Conservation (phyloP, 2,329 filamentous ascomycete species). For the Ophiostoma piceae region DNA sequence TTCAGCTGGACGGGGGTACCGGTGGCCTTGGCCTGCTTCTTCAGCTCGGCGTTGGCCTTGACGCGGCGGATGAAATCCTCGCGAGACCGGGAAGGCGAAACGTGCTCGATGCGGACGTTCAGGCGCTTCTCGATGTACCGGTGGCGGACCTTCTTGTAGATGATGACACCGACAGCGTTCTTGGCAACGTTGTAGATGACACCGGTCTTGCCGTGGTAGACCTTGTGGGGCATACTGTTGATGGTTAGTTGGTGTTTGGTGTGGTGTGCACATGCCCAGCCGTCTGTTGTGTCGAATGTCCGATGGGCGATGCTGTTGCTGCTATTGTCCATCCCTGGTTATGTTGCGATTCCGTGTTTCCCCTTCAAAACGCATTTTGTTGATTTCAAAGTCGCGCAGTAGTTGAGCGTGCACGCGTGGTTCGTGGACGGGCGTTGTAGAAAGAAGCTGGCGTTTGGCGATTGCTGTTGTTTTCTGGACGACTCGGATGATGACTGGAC, state of each 20-base stretch:
- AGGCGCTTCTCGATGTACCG: conserved; percentile 99
- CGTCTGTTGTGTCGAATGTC: conserved; percentile 17
- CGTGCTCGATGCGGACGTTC: conserved; percentile 98
- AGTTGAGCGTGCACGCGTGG: background rate
- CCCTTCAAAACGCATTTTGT: background rate
- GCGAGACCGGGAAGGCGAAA: conserved; percentile 86
- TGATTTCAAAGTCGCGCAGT: background rate
- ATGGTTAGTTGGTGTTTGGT: conserved; percentile 26
- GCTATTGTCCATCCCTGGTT: background rate
- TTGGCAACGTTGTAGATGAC: conserved; percentile 99
- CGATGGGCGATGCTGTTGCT: background rate
- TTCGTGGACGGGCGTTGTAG: background rate
- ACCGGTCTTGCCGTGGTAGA: conserved; percentile 99
- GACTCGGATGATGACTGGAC: background rate
- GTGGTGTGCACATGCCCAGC: conserved; percentile 22
- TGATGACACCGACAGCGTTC: conserved; percentile 94
- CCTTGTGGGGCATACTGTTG: conserved; percentile 91
- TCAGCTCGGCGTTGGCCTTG: conserved; percentile 90
- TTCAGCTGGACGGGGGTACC: conserved; percentile 88
- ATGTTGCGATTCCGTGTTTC: background rate
- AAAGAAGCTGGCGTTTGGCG: background rate
- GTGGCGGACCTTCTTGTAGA: conserved; percentile 99
- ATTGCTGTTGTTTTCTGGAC: background rate
- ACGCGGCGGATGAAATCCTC: conserved; percentile 96
- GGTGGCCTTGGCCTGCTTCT: conserved; percentile 86